Evolutionary conservation across 495 filamentous ascomycete species (phyloP), one percentile per base, ranked within the genome.

Genomic region (Beverwykella pulmonaria): DNA sequence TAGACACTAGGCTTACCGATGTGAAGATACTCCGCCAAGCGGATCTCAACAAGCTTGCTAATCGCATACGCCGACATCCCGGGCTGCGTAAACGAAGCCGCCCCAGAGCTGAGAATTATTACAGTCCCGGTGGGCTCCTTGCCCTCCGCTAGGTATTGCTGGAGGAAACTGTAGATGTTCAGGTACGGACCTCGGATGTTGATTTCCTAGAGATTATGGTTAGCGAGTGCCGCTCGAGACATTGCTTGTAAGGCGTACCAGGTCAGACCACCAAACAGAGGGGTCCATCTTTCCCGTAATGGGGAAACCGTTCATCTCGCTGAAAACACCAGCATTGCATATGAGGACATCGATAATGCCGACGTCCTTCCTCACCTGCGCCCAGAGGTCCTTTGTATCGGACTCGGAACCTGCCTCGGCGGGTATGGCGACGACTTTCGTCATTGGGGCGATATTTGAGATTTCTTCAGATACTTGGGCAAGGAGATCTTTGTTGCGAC

Each of bases 111-210:
- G n/a, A 72, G 23, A 22, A 61, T 63, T 22, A 72, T 59, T 27
- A 72, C 48, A 0, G 66, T 67, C 20, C 60, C 69, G 7, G 15
- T 55, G 15, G 61, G 26, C 22, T 63, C 34, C 23, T 63, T 41
- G 32, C 50, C 55, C 7, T 7, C 2, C 22, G 27, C 56, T 2
- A 60, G 20, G 25, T 52, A 57, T 12, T 61, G 56, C 15, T 65
- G 59, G 14, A 69, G 60, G 41, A 72, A 69, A 26, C 23, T 39
- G 30, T 69, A 53, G 23, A 59, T 67, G 15, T 66, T 49, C 20
- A 65, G 59, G 48, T 63, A 72, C 10, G 60, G 39, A 14, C 69
- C 66, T 10, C 50, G 44, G 41, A 69, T 49, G 55, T 72, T 72
- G 53, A 59, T 29, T 53, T 72, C 61, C 67, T 70, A 46, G n/a